Evolutionary conservation across 1,284 basidiomycete species (phyloP).

Genomic region (Ceratobasidium sp.): DNA sequence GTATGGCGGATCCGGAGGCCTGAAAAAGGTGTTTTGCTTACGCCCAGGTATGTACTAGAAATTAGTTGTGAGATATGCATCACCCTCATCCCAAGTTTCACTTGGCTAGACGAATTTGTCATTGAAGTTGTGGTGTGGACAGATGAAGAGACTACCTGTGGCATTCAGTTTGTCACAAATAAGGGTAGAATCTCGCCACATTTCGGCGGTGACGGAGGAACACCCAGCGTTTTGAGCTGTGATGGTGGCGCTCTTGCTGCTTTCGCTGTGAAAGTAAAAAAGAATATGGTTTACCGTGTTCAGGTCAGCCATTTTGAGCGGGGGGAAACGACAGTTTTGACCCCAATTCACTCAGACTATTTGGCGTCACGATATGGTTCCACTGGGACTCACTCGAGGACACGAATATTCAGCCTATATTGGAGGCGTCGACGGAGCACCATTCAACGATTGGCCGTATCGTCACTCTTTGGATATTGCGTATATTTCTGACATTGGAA

Average conservation of each 20-base stretch:
- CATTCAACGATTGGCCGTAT: conserved; percentile 34
- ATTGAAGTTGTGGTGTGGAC: conserved; percentile 14
- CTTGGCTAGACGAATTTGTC: conserved; percentile 19
- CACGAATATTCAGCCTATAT: conserved; percentile 12
- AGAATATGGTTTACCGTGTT: not conserved
- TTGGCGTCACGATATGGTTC: conserved; percentile 20
- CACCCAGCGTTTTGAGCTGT: conserved; percentile 2
- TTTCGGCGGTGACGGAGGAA: not conserved
- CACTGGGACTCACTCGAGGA: not conserved
- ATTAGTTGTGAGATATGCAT: not conserved
- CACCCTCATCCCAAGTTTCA: not conserved
- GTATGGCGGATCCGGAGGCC: conserved; percentile 8
- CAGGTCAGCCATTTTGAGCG: not conserved
- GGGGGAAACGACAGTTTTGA: not conserved
- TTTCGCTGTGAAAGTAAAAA: conserved; percentile 18
- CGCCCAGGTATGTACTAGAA: not conserved
- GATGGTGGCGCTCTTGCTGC: conserved; percentile 5
- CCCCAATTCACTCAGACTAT: not conserved
- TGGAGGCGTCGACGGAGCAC: conserved; percentile 14
- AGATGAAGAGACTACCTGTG: not conserved
- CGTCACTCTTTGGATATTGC: not conserved
- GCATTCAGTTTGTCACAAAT: conserved; percentile 24
- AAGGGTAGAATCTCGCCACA: conserved; percentile 7
- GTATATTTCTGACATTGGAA: not conserved
- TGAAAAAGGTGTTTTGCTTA: conserved; percentile 12